Evolutionary conservation across 768 basidiomycete species (phyloP).

Genomic region (Amanita jacksonii): DNA sequence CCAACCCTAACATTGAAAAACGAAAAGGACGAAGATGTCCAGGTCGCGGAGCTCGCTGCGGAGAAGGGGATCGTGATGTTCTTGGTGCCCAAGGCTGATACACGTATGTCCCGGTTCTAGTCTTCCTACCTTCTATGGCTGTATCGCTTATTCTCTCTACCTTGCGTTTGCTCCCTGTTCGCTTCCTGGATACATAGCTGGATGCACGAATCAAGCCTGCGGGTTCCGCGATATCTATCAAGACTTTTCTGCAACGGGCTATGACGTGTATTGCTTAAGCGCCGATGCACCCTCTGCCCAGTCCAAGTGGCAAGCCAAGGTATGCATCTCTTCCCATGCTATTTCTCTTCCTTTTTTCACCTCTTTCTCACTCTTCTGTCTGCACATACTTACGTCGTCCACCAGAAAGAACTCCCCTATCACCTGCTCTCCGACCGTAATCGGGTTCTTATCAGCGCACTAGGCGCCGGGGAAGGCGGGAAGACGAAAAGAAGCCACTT

Average conservation of each 20-base stretch:
- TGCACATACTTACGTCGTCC: neutral
- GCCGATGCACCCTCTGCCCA: conserved; percentile 69
- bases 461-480: conserved; percentile 74
- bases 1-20: conserved; percentile 74
- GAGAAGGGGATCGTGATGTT: conserved; percentile 78
- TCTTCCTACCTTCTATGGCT: neutral
- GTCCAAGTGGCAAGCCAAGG: conserved; percentile 83
- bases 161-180: neutral
- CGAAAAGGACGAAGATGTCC: conserved; percentile 74
- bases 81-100: conserved; percentile 79
- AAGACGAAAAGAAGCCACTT: conserved; percentile 91
- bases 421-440: conserved; percentile 86
- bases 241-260: conserved; percentile 61
- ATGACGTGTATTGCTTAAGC: conserved; percentile 77
- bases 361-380: neutral
- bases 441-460: conserved; percentile 61
- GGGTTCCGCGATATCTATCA: conserved; percentile 80
- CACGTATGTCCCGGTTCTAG: conserved; percentile 38
- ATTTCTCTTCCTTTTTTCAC: neutral
- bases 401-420: conserved; percentile 77
- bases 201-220: conserved; percentile 91
- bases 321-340: too few species aligned
- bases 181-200: conserved; percentile 34
- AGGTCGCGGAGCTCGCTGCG: conserved; percentile 50
- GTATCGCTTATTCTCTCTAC: neutral